Evolutionary conservation across 1,284 basidiomycete species (phyloP), one percentile per base, ranked within the genome.

Genomic region (Papiliotrema laurentii): DNA sequence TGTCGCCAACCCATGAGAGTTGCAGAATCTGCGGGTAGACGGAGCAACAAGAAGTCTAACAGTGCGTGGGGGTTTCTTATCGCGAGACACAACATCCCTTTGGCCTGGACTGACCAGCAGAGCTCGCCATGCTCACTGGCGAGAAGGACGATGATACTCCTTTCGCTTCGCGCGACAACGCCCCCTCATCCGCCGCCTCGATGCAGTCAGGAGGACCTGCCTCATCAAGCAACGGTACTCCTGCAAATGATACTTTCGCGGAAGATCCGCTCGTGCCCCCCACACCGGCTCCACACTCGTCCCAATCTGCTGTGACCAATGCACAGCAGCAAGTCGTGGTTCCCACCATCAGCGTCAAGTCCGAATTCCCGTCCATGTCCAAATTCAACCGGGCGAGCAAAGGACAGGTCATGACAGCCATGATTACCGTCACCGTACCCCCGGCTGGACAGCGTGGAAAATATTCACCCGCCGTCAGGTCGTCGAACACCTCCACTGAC

Each of bases 1-100:
- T 98, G 94, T 68, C 81, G 94, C 58, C 81, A 89, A 35, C 90
- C 91, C 9, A 97, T 97, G 89, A 89, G 89, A 63, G 80, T 97
- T 13, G 85, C 84, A 19, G 89, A 93, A 54, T 64, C 64, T 7
- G 64, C 62, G 2, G 69, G 65, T 5, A 83, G 85, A 43, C 5
- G 34, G 25, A 34, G 86, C 60, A 79, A 80, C 19, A 81, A 82
- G 51, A 89, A 87, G 75, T 86, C 81, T 30, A 92, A 90, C 77
- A 96, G 90, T 92, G 66, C 24, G 40, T 42, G 35, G 9, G 30
- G 30, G 10, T 35, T n/a, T 22, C 19, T 5, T 7, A n/a, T 5
- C 37, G 5, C 37, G 14, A 6, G 16, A 16, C 34, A 5, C 45
- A 31, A 24, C 16, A 11, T 28, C 34, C 43, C 43, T 18, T 21